These are phyloP conservation scores for Trichoderma pleuroti DNA, from an alignment of 2,329 filamentous ascomycete genomes.

Conservation along the genomic window DNA sequence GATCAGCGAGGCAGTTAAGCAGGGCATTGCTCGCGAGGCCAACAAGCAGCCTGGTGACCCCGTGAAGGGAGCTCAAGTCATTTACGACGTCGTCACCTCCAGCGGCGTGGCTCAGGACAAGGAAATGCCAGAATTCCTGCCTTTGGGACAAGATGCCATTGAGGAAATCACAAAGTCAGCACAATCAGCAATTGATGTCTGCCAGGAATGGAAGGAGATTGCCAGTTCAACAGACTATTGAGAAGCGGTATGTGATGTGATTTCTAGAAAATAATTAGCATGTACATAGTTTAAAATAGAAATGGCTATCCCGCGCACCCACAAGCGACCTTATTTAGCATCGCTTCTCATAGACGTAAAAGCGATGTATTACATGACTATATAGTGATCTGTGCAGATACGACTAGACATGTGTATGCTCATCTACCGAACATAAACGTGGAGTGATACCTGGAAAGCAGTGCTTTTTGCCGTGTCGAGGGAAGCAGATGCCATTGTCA, in stretches of 20 bases:
- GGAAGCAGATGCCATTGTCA: too few species aligned
- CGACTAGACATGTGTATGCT: too few species aligned
- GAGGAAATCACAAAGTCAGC: constrained; percentile 3
- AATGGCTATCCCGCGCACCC: background rate
- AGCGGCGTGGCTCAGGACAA: constrained; percentile 7
- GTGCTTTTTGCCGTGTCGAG: too few species aligned
- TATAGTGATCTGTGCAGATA: too few species aligned
- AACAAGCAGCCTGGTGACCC: constrained; percentile 16
- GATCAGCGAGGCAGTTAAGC: background rate
- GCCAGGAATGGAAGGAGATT: constrained; percentile 5
- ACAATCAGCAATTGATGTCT: constrained; percentile 5
- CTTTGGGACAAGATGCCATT: constrained; percentile 12
- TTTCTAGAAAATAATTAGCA: background rate
- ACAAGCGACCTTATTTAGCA: background rate
- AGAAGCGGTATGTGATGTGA: background rate
- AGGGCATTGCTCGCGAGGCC: background rate
- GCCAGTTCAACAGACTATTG: background rate
- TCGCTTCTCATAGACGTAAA: background rate
- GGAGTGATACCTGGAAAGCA: too few species aligned
- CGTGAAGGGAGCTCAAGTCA: constrained; percentile 13
- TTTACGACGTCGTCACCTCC: constrained; percentile 19
- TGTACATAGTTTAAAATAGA: background rate
- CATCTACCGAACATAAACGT: too few species aligned
- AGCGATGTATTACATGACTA: background rate
- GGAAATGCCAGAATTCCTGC: constrained; percentile 12